These are phyloP conservation scores for Rubia tinctorum DNA, from an alignment of 305 asterid species.

Conservation along the genomic window DNA sequence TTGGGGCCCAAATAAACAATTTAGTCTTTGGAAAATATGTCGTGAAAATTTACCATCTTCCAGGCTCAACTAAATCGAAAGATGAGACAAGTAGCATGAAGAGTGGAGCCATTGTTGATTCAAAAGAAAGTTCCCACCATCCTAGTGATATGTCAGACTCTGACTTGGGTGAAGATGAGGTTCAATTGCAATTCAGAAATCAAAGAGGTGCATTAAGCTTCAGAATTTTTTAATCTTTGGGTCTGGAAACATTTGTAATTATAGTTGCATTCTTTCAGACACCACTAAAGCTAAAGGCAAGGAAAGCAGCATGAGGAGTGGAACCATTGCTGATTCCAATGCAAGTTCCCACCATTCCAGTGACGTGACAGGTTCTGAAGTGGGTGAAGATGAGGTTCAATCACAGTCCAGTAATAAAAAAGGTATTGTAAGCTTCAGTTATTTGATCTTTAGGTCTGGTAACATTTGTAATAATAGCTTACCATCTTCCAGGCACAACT, in stretches of 20 bases:
- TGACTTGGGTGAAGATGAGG: background rate
- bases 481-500: conserved; percentile 48
- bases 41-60: background rate
- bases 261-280: conserved; percentile 24
- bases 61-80: background rate
- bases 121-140: background rate
- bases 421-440: conserved; percentile 39
- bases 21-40: background rate
- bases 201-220: background rate
- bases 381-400: conserved; percentile 65
- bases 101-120: background rate
- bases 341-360: conserved; percentile 48
- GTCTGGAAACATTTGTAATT: background rate
- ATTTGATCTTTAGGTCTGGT: background rate
- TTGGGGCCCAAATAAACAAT: no score
- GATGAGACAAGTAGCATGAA: background rate
- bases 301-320: conserved; percentile 38
- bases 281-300: conserved; percentile 45
- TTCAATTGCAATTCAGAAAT: background rate
- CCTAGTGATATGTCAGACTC: conserved; percentile 1
- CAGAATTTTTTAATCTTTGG: background rate
- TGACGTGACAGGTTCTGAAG: conserved; percentile 45
- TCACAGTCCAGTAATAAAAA: conserved; percentile 34
- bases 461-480: conserved; percentile 4
- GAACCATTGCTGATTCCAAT: conserved; percentile 19